Evolutionary conservation across 164 flowering plant species (phyloP), one percentile per base, ranked within the genome.

Genomic region (Taxillus chinensis): DNA sequence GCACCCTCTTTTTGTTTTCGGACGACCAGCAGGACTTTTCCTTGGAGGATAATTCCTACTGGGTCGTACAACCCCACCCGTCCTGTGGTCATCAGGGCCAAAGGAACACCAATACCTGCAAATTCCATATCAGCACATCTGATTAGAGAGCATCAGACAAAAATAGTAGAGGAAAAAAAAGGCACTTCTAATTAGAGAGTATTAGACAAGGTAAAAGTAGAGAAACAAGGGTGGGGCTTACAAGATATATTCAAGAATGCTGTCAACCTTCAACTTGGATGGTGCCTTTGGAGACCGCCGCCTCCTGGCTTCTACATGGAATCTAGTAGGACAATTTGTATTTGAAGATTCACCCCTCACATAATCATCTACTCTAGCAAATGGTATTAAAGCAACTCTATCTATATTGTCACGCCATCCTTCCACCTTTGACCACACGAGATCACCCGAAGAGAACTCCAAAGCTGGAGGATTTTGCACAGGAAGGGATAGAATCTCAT

Each of bases 21-120:
- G 99, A 14, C 97, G 79, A 12, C 99, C 97, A 43, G 91, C 86
- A 68, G 90, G 70, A 52, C 78, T 89, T 74, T 86, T 90, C 76
- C 86, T 90, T 3, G 89, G 82, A 0, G 77, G 73, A 71, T 83
- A 82, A 55, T 52, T 85, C 73, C 98, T 79, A 63, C 97, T 90
- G 2, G 97, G 97, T 53, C 96, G 79, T 53, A 84, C 81, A 74
- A 79, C 61, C 3, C 97, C 99, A 57, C 97, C 97, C 61, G 83
- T 81, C 68, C 96, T 73, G 62, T 83, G 91, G 67, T 95, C 99
- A 71, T 95, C 97, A 11, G 99, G 99, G 10, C 99, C 99, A 83
- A 87, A 95, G 13, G 99, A 91, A 70, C 99, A 95, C 92, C 99
- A 91, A 64, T 95, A 95, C 85, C 99, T 95, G 77, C 67, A 74